Evolutionary conservation across 768 basidiomycete species (phyloP).

Genomic region (Suillus subaureus): DNA sequence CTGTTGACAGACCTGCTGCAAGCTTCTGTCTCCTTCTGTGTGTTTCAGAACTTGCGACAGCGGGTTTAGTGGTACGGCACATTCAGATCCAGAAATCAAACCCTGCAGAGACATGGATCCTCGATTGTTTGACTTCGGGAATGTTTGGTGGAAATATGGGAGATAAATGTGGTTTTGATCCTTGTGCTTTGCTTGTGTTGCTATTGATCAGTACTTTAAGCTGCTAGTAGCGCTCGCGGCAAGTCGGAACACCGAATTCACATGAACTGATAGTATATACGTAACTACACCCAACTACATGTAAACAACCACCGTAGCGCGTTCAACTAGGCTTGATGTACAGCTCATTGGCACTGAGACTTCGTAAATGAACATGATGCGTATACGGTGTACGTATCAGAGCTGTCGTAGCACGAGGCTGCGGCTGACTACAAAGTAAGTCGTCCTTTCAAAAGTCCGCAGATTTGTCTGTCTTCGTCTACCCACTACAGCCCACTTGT

Average conservation of each 20-base stretch:
- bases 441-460: background rate
- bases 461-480: background rate
- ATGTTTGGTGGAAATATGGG: background rate
- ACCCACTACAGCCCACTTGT: background rate
- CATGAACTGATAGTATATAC: background rate
- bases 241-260: slow-evolving; percentile 1
- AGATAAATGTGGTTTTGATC: background rate
- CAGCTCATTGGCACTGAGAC: background rate
- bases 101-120: slow-evolving; percentile 72
- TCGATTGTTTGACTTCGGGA: background rate
- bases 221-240: slow-evolving; percentile 2
- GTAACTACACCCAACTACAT: background rate
- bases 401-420: background rate
- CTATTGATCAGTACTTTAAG: background rate
- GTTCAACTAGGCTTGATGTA: background rate
- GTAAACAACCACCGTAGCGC: background rate
- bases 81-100: slow-evolving; percentile 88
- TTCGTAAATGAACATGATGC: slow-evolving; percentile 1
- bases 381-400: background rate
- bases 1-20: slow-evolving; percentile 68
- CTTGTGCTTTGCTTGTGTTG: background rate
- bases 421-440: background rate
- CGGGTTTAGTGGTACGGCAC: slow-evolving; percentile 82
- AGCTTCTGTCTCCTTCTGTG: slow-evolving; percentile 82
- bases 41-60: slow-evolving; percentile 89